Evolutionary conservation across 345 rosid genomes (phyloP).

Genomic region (Eutrema heterophyllum): DNA sequence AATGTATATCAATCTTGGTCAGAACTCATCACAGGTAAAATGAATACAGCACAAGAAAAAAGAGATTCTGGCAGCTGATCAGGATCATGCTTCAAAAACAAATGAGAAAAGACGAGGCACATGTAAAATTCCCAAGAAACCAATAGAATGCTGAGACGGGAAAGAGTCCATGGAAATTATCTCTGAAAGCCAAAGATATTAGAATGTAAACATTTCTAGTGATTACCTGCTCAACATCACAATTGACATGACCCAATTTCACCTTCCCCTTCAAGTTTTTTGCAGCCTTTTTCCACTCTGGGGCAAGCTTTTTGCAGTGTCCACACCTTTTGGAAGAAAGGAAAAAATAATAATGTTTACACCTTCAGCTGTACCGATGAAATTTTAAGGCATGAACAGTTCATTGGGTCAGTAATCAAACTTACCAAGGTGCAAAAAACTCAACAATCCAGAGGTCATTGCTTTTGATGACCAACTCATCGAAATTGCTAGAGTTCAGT

Average conservation of each 20-base stretch:
- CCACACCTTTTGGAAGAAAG: conserved; percentile 64
- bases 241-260: conserved; percentile 93
- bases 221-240: conserved; percentile 84
- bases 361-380: background rate
- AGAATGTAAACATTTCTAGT: background rate
- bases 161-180: background rate
- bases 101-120: background rate
- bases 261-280: conserved; percentile 94
- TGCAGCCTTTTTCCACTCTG: conserved; percentile 99
- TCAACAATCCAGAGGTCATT: conserved; percentile 97
- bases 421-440: conserved; percentile 98
- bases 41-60: background rate
- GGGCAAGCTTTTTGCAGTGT: conserved; percentile 96
- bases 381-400: conserved; percentile 1
- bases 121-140: background rate
- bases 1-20: conserved; percentile 5
- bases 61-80: conserved; percentile 5
- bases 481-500: conserved; percentile 80
- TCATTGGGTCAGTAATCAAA: background rate
- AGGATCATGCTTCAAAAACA: conserved; percentile 1
- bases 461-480: conserved; percentile 89
- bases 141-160: background rate
- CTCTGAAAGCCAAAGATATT: background rate
- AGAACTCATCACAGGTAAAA: conserved; percentile 5
- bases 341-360: background rate